Conservation (phyloP, 2,329 filamentous ascomycete species). For the Ophiocordyceps unilateralis region DNA sequence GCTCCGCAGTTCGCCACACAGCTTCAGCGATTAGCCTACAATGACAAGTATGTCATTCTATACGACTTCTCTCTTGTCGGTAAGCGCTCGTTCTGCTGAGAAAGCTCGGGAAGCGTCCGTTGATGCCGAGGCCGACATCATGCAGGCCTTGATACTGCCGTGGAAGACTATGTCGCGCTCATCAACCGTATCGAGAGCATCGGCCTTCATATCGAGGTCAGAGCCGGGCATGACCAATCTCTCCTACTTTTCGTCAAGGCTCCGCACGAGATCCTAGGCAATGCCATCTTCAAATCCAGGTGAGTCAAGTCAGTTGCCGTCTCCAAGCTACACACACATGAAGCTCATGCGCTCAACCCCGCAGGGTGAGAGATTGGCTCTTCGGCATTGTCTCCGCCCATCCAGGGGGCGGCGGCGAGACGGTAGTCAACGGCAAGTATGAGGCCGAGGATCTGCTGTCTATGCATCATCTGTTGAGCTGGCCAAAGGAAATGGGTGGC, state of each 20-base stretch:
- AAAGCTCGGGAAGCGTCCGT: too few relatives aligned
- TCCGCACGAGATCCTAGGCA: conserved; percentile 43
- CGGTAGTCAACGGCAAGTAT: conserved; percentile 29
- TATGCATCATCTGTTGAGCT: conserved; percentile 49
- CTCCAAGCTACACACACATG: not conserved
- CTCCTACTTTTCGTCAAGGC: conserved; percentile 51
- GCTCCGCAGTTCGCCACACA: conserved; percentile 1
- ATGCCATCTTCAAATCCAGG: conserved; percentile 40
- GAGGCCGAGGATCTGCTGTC: conserved; percentile 56
- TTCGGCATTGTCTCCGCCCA: conserved; percentile 49
- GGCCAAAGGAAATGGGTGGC: conserved; percentile 38
- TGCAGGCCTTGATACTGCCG: conserved; percentile 16
- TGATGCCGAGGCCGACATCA: too few relatives aligned
- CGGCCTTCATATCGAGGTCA: conserved; percentile 53
- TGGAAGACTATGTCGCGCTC: conserved; percentile 23
- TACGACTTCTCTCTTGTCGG: conserved; percentile 20
- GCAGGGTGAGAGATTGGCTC: conserved; percentile 58
- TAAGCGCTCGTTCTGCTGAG: conserved; percentile 6
- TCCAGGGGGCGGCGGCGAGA: conserved; percentile 35
- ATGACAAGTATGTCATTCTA: conserved; percentile 23
- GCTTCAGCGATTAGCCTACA: conserved; percentile 4
- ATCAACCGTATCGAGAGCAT: conserved; percentile 41
- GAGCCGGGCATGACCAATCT: conserved; percentile 49
- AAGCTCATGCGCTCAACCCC: not conserved
- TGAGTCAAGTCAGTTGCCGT: not conserved